Evolutionary conservation across 768 basidiomycete species (phyloP), one percentile per base, ranked within the genome.

Genomic region (Agaricus subrufescens): DNA sequence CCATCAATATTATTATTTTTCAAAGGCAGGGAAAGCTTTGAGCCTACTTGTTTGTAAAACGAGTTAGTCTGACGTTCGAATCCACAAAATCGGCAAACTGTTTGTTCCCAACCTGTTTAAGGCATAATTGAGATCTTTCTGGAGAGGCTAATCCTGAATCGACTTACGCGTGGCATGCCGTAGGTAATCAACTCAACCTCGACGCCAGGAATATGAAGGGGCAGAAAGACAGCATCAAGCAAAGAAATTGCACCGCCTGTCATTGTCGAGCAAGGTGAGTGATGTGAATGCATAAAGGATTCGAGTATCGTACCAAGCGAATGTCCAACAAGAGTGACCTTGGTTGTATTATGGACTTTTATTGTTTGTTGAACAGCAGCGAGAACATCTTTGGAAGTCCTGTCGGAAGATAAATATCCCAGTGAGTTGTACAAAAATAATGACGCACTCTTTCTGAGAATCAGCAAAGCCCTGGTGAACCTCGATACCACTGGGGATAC

Each of bases 401-500:
- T 62, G 12, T 25, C 26, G 23, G 30, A 43, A 14, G 5, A 52
- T 19, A 30, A 15, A 19, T 8, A 26, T 12, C 27, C 19, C 2
- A 11, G 12, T 23, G 4, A 26, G 7, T 42, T 14, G 23, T 26
- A 25, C 5, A 30, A 5, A 15, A 44, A 23, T 4, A 10, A 23
- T 6, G 27, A 52, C 58, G 25, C n/a, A 62, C 61, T 69, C 55
- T 2, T 79, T 75, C 31, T 85, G 84, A 43, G 75, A 73, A 34
- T 74, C 64, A 1, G 75, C 71, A 64, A 85, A 86, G 3, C 85
- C 84, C 38, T 72, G 69, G 61, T 82, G 85, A 10, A 78, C 82
- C 55, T 64, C 59, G 25, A 82, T 75, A 29, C 56, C 67, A n/a
- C 63, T 63, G 19, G 73, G 63, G 15, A 84, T 65, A 0, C 81